Percentiles rank a stretch among this genome's conserved stretches.
These are phyloP conservation scores for Silene vulgaris DNA, from an alignment of 179 eudicot genomes.

Conservation along the genomic window DNA sequence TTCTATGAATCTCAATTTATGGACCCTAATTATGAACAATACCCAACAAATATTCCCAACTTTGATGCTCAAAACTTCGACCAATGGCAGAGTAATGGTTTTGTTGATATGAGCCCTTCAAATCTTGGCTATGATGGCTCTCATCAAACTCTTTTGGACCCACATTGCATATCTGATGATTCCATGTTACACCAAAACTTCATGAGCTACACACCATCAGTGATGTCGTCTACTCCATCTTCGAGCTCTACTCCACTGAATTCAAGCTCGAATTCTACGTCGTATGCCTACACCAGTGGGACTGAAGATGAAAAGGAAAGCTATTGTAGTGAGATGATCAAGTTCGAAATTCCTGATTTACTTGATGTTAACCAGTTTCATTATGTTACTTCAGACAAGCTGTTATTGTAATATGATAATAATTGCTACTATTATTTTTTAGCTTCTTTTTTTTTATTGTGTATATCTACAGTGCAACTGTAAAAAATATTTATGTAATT, in stretches of 20 bases:
- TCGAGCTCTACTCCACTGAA: slow-evolving; percentile 56
- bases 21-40: slow-evolving; percentile 36
- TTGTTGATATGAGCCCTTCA: slow-evolving; percentile 20
- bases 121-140: slow-evolving; percentile 21
- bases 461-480: slow-evolving; percentile 22
- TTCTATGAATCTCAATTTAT: slow-evolving; percentile 35
- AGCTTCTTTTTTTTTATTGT: not conserved
- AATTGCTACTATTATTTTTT: not conserved
- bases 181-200: slow-evolving; percentile 33
- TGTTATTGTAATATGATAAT: slow-evolving; percentile 12
- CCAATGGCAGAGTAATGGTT: slow-evolving; percentile 45
- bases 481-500: slow-evolving; percentile 23
- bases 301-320: slow-evolving; percentile 65
- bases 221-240: slow-evolving; percentile 58
- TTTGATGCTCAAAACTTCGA: slow-evolving; percentile 31
- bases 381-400: slow-evolving; percentile 32
- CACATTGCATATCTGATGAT: slow-evolving; percentile 30
- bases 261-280: slow-evolving; percentile 56
- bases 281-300: slow-evolving; percentile 31
- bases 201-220: slow-evolving; percentile 36
- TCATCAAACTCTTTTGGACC: slow-evolving; percentile 34
- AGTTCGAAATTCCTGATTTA: slow-evolving; percentile 56
- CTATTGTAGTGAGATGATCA: slow-evolving; percentile 50
- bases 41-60: slow-evolving; percentile 30
- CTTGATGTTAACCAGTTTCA: slow-evolving; percentile 48